Evolutionary conservation across 768 basidiomycete genomes (phyloP).

Genomic region (Pulveroboletus sp.): DNA sequence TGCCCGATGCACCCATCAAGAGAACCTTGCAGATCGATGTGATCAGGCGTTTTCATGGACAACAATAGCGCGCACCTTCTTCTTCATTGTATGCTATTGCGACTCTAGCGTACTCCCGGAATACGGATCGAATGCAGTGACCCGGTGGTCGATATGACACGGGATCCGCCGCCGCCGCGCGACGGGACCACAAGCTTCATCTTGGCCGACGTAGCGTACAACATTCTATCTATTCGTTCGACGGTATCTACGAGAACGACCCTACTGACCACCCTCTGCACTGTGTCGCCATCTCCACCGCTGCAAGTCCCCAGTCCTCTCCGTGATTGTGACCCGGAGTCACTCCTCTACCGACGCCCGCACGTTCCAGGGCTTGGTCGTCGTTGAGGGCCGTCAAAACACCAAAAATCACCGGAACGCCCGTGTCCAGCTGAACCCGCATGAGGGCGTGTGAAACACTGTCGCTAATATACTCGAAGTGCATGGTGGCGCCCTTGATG

Average conservation of each 20-base stretch:
- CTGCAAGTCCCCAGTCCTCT: constrained; percentile 95
- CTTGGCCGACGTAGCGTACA: constrained; percentile 5
- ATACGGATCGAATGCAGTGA: no score
- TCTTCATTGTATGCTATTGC: constrained; percentile 27
- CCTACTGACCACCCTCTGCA: constrained; percentile 66
- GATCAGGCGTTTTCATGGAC: neutral
- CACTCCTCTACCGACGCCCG: constrained; percentile 73
- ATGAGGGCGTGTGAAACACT: constrained; percentile 91
- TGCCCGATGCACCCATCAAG: constrained; percentile 95
- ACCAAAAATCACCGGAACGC: constrained; percentile 93
- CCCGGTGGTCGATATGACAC: no score
- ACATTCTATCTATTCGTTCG: neutral
- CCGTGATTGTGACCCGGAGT: constrained; percentile 93
- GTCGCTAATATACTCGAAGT: constrained; percentile 99
- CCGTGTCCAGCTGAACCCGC: constrained; percentile 90
- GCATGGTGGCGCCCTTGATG: constrained; percentile 98
- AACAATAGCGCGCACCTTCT: constrained; percentile 21
- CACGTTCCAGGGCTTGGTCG: constrained; percentile 90
- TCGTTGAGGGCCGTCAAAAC: constrained; percentile 90
- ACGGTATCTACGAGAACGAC: constrained; percentile 41
- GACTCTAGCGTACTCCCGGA: neutral
- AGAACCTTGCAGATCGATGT: constrained; percentile 59
- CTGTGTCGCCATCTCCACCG: constrained; percentile 86
- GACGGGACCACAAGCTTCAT: neutral
- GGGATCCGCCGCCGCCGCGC: no score